Conservation (phyloP, 192 early-diverging fungal genomes). For the Funneliformis mosseae region DNA sequence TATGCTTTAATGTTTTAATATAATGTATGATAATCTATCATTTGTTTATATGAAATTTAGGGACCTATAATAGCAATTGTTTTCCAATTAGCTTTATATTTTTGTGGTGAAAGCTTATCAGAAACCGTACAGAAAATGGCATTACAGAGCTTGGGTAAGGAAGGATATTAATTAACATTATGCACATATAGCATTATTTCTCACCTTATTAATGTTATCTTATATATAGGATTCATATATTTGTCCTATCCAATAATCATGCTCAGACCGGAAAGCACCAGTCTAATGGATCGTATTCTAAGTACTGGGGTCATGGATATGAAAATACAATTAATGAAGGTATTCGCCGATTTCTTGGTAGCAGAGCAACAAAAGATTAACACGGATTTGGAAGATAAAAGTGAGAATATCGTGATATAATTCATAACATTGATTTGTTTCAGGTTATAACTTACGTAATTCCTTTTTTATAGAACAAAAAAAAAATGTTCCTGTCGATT, state of each 20-base stretch:
- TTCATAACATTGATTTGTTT: not conserved
- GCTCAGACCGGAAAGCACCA: conserved; percentile 54
- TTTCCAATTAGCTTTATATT: conserved; percentile 35
- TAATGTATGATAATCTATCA: not conserved
- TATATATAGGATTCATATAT: conserved; percentile 64
- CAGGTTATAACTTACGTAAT: not conserved
- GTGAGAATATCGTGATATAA: conserved; percentile 28
- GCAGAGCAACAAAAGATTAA: conserved; percentile 62
- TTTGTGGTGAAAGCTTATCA: conserved; percentile 33
- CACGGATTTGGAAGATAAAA: conserved; percentile 45
- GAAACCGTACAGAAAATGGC: conserved; percentile 55
- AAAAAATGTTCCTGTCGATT: conserved; percentile 58
- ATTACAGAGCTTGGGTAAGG: conserved; percentile 59
- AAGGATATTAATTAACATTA: not conserved
- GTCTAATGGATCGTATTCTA: conserved; percentile 71
- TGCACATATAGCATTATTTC: not conserved
- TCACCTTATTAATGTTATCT: conserved; percentile 1
- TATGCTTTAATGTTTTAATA: not conserved
- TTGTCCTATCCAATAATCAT: conserved; percentile 69
- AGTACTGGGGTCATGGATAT: conserved; percentile 46
- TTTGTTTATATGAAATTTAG: conserved; percentile 6
- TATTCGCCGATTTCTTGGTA: conserved; percentile 71
- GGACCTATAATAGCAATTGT: conserved; percentile 27
- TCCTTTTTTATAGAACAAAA: conserved; percentile 33
- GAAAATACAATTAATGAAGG: conserved; percentile 70